These are phyloP conservation scores for Luffa aegyptiaca DNA, from an alignment of 306 rosid genomes.

Conservation along the genomic window DNA sequence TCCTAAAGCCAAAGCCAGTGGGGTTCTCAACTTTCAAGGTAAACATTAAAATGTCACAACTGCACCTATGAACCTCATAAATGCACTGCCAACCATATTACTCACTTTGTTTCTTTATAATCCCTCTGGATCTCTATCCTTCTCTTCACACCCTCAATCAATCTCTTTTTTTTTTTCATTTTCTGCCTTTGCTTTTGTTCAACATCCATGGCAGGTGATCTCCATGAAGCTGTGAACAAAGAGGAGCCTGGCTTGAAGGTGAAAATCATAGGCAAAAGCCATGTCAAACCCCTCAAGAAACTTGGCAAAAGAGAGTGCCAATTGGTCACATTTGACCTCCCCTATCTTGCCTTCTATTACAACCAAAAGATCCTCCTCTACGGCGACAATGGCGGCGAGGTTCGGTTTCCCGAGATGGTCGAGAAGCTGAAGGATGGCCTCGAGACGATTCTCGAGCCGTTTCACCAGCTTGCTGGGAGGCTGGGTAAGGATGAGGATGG, in stretches of 20 bases:
- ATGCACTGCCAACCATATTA: constrained; percentile 9
- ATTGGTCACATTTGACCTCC: constrained; percentile 81
- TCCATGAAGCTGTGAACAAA: constrained; percentile 12
- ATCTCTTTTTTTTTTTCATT: neutral
- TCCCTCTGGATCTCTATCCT: neutral
- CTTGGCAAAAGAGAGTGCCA: constrained; percentile 63
- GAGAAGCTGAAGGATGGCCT: constrained; percentile 65
- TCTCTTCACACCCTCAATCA: neutral
- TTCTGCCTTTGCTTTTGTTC: neutral
- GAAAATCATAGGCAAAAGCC: constrained; percentile 37
- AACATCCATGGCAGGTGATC: constrained; percentile 32
- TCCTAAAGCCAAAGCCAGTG: neutral
- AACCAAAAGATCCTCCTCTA: constrained; percentile 80
- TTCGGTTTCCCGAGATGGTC: constrained; percentile 39
- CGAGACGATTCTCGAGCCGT: constrained; percentile 44
- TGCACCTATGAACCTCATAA: constrained; percentile 31
- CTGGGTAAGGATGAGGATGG: constrained; percentile 86
- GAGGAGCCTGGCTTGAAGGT: constrained; percentile 27
- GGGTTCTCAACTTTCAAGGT: constrained; percentile 3
- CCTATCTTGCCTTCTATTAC: constrained; percentile 87
- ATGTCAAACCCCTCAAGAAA: constrained; percentile 47
- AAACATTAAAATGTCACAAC: constrained; percentile 45
- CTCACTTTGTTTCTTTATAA: constrained; percentile 6
- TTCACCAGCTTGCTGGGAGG: constrained; percentile 75
- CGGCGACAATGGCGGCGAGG: constrained; percentile 40